Percentiles rank a stretch among this genome's conserved stretches.
These are phyloP conservation scores for Salmacisia buchloeana DNA, from an alignment of 1,284 basidiomycete species.

Conservation along the genomic window DNA sequence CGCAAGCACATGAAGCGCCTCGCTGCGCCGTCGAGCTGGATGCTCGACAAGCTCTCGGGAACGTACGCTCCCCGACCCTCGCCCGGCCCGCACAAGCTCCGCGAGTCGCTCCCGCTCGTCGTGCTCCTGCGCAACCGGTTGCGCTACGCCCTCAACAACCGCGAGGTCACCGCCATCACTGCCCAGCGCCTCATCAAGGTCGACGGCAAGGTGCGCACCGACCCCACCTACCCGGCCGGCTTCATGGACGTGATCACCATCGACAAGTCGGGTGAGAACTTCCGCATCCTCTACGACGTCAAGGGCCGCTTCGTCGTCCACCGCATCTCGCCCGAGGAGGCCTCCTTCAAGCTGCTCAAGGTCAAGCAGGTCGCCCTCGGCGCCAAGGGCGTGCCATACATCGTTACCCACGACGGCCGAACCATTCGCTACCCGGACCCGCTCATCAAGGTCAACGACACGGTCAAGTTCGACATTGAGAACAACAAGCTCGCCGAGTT, in stretches of 20 bases:
- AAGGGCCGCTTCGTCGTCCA: slow-evolving; percentile 99
- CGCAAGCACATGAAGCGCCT: slow-evolving; percentile 99
- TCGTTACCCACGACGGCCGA: slow-evolving; percentile 98
- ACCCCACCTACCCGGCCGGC: slow-evolving; percentile 91
- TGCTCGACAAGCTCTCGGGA: slow-evolving; percentile 97
- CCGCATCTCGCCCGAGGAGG: slow-evolving; percentile 97
- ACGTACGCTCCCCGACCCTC: slow-evolving; percentile 96
- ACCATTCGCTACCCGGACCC: slow-evolving; percentile 99
- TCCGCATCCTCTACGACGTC: slow-evolving; percentile 98
- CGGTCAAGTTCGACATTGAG: slow-evolving; percentile 92
- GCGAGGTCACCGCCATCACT: slow-evolving; percentile 91
- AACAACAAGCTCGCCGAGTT: slow-evolving; percentile 90
- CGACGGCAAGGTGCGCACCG: slow-evolving; percentile 97
- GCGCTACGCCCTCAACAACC: slow-evolving; percentile 95
- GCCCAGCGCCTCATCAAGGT: slow-evolving; percentile 97
- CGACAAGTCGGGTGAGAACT: slow-evolving; percentile 98
- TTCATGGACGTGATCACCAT: slow-evolving; percentile 98
- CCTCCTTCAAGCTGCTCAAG: slow-evolving; percentile 95
- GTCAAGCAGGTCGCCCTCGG: slow-evolving; percentile 88
- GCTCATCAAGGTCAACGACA: slow-evolving; percentile 91
- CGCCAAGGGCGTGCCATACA: slow-evolving; percentile 86
- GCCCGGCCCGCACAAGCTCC: slow-evolving; percentile 96
- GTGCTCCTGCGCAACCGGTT: slow-evolving; percentile 94
- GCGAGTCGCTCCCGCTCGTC: slow-evolving; percentile 73
- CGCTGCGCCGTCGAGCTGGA: slow-evolving; percentile 96